Evolutionary conservation across 164 flowering plant species (phyloP).

Genomic region (Umbellularia californica): DNA sequence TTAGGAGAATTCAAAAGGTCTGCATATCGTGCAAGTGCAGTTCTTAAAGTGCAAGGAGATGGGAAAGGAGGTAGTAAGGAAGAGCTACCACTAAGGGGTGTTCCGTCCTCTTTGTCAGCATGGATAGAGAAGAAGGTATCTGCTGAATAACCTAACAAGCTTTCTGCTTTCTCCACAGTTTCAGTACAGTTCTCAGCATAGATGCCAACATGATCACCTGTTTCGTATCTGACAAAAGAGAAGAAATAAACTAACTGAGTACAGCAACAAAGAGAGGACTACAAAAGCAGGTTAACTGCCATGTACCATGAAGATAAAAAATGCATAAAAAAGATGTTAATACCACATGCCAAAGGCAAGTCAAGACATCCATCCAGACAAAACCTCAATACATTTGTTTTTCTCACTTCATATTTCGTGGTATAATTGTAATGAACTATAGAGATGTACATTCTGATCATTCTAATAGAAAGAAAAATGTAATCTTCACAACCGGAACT

Average conservation of each 20-base stretch:
- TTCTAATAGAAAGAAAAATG: too few species aligned
- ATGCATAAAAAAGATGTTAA: neutral
- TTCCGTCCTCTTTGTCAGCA: slow-evolving; percentile 72
- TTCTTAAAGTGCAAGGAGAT: slow-evolving; percentile 72
- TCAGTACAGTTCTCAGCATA: slow-evolving; percentile 71
- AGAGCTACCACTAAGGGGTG: slow-evolving; percentile 47
- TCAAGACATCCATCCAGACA: neutral
- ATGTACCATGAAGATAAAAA: neutral
- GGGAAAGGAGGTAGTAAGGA: slow-evolving; percentile 78
- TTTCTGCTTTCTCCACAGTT: slow-evolving; percentile 71
- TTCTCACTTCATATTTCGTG: neutral
- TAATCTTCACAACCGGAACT: too few species aligned
- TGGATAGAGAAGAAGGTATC: slow-evolving; percentile 70
- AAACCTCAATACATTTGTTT: neutral
- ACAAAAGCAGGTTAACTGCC: neutral
- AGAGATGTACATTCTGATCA: too few species aligned
- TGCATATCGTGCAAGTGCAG: slow-evolving; percentile 71
- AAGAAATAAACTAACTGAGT: neutral
- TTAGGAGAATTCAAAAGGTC: slow-evolving; percentile 79
- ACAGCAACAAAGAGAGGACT: neutral
- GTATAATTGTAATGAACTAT: too few species aligned
- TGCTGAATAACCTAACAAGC: slow-evolving; percentile 53
- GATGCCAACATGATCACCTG: slow-evolving; percentile 95
- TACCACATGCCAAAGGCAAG: neutral
- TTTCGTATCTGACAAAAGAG: slow-evolving; percentile 61